Evolutionary conservation across 2,329 filamentous ascomycete species (phyloP).

Genomic region (Ilyonectria mors-panacis): DNA sequence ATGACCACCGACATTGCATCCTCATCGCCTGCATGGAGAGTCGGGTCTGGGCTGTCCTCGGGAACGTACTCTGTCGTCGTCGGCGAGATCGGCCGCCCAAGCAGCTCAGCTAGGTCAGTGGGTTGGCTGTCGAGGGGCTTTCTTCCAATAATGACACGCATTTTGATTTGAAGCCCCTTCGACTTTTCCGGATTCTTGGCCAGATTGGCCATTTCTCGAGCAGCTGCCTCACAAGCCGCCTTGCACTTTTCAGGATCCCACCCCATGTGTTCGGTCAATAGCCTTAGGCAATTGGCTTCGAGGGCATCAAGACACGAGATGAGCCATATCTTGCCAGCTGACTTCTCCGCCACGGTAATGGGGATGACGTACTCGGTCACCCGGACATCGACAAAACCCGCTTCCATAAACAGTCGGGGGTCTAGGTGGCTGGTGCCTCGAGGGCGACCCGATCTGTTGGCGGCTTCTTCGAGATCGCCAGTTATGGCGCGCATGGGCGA

Average conservation of each 20-base stretch:
- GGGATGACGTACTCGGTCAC: slow-evolving; percentile 65
- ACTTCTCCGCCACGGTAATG: slow-evolving; percentile 60
- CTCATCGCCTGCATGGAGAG: slow-evolving; percentile 41
- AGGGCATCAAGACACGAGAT: slow-evolving; percentile 66
- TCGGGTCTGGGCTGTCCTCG: slow-evolving; percentile 44
- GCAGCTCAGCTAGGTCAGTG: slow-evolving; percentile 36
- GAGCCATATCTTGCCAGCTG: slow-evolving; percentile 68
- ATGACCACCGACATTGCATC: slow-evolving; percentile 11
- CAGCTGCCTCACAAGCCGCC: slow-evolving; percentile 62
- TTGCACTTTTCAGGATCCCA: slow-evolving; percentile 67
- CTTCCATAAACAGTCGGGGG: slow-evolving; percentile 60
- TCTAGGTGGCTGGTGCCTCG: slow-evolving; percentile 63
- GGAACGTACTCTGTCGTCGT: slow-evolving; percentile 35
- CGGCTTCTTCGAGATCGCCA: slow-evolving; percentile 60
- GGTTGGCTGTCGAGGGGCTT: slow-evolving; percentile 59
- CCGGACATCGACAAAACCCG: slow-evolving; percentile 67
- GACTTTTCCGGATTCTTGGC: slow-evolving; percentile 62
- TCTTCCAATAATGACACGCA: slow-evolving; percentile 64
- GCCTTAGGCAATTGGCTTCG: slow-evolving; percentile 64
- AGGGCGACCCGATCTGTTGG: slow-evolving; percentile 61
- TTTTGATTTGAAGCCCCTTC: slow-evolving; percentile 62
- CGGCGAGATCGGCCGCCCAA: slow-evolving; percentile 38
- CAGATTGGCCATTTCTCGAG: slow-evolving; percentile 63
- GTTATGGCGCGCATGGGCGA: slow-evolving; percentile 61
- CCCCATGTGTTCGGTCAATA: slow-evolving; percentile 67